phyloP scores from a whole-genome alignment of 805 yeast species.

The Lipomyces sp. region DNA sequence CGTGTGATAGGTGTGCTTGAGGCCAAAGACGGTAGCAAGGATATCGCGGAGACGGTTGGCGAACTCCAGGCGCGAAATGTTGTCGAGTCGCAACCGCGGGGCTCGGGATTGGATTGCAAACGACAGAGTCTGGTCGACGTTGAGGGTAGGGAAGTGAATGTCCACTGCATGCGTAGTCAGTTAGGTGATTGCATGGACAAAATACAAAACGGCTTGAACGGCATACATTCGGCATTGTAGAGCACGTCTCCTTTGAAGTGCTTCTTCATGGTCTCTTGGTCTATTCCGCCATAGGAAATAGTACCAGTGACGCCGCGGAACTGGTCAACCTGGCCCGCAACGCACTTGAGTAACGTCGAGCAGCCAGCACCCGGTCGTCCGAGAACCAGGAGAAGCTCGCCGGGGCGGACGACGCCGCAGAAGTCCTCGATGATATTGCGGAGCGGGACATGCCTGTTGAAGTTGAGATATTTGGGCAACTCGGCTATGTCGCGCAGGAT shows the following conservation, averaged over 20 bases:
- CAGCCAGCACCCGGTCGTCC: constrained; percentile 80
- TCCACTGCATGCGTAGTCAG: constrained; percentile 41
- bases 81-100: constrained; percentile 54
- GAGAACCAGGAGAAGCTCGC: constrained; percentile 65
- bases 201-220: not conserved
- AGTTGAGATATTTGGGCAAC: not conserved
- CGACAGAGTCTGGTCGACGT: constrained; percentile 67
- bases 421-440: constrained; percentile 39
- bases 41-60: constrained; percentile 76
- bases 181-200: too few relatives aligned
- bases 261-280: constrained; percentile 55
- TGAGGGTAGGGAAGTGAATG: constrained; percentile 70
- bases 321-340: not conserved
- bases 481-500: not conserved
- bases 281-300: constrained; percentile 60
- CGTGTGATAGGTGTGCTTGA: constrained; percentile 43
- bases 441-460: constrained; percentile 23
- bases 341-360: constrained; percentile 48
- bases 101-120: constrained; percentile 70
- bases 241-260: constrained; percentile 50
- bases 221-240: constrained; percentile 28
- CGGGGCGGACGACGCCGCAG: constrained; percentile 57
- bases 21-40: constrained; percentile 46
- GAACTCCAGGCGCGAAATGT: constrained; percentile 48
- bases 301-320: constrained; percentile 51